These are phyloP conservation scores for Hymenoscyphus linearis DNA, from an alignment of 2,329 filamentous ascomycete genomes.

Conservation along the genomic window DNA sequence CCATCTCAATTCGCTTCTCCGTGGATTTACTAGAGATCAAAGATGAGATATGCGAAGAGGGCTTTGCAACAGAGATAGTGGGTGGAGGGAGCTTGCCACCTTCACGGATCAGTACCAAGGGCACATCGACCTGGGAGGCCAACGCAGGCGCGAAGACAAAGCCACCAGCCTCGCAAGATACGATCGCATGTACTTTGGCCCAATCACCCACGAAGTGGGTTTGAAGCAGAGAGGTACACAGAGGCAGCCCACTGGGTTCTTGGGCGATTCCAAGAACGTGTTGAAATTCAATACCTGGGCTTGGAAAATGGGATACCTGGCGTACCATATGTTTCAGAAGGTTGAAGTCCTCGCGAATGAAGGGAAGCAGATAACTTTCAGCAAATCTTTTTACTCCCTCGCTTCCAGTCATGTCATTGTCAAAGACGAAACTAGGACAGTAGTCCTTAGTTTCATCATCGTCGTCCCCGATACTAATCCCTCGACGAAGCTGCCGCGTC, in stretches of 20 bases:
- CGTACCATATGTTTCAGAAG: conserved; percentile 46
- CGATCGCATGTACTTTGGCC: conserved; percentile 41
- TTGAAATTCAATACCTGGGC: conserved; percentile 46
- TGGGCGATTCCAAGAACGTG: conserved; percentile 53
- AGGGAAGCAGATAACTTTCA: conserved; percentile 35
- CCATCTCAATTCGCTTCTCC: conserved; percentile 45
- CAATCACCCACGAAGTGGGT: conserved; percentile 42
- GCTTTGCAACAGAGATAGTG: conserved; percentile 43
- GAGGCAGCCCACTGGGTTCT: conserved; percentile 42
- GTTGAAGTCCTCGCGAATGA: conserved; percentile 42
- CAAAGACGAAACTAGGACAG: conserved; percentile 43
- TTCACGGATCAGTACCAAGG: conserved; percentile 47
- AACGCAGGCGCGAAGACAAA: conserved; percentile 50
- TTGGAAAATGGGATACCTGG: conserved; percentile 45
- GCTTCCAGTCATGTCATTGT: conserved; percentile 43
- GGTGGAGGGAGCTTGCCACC: conserved; percentile 56
- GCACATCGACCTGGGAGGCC: conserved; percentile 36
- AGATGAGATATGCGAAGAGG: conserved; percentile 49
- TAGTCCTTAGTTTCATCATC: conserved; percentile 27
- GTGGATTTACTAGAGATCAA: conserved; percentile 20
- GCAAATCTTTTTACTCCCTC: conserved; percentile 39
- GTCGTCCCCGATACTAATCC: conserved; percentile 16
- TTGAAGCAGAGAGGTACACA: conserved; percentile 48
- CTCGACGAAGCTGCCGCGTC: conserved; percentile 36
- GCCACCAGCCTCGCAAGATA: conserved; percentile 52